phyloP scores from a whole-genome alignment of 2,329 filamentous ascomycete species.

The Verticillium zaregamsianum region DNA sequence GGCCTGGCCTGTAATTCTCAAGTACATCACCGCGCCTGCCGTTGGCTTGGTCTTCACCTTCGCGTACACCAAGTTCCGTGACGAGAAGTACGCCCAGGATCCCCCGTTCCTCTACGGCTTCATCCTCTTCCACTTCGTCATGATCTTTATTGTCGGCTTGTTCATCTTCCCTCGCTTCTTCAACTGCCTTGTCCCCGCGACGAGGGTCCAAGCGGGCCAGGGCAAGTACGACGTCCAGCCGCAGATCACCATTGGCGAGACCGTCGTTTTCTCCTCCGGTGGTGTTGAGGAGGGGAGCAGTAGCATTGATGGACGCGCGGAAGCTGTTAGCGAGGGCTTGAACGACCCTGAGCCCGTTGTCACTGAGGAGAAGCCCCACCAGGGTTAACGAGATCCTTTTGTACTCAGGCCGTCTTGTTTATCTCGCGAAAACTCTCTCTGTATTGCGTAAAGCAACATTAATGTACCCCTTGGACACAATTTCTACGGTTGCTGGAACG shows the following conservation, averaged over 20 bases:
- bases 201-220: slow-evolving; percentile 9
- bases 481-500: too few species aligned
- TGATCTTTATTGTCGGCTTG: slow-evolving; percentile 36
- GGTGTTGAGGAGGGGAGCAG: slow-evolving; percentile 1
- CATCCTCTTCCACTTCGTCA: slow-evolving; percentile 30
- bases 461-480: too few species aligned
- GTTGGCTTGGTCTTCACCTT: slow-evolving; percentile 43
- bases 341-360: neutral
- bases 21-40: slow-evolving; percentile 39
- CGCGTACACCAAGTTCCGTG: slow-evolving; percentile 38
- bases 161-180: slow-evolving; percentile 43
- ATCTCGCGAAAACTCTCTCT: neutral
- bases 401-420: neutral
- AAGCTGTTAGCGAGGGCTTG: neutral
- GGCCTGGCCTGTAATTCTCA: slow-evolving; percentile 39
- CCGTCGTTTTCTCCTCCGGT: neutral
- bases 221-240: slow-evolving; percentile 8
- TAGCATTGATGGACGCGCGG: neutral
- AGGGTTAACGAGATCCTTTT: neutral
- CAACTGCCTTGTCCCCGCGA: slow-evolving; percentile 37
- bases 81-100: slow-evolving; percentile 22
- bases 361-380: neutral
- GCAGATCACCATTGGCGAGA: slow-evolving; percentile 7
- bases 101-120: slow-evolving; percentile 38
- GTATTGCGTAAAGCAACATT: too few species aligned